Conservation (phyloP, 352 stramenopile species). For the Phytophthora tentaculata region DNA sequence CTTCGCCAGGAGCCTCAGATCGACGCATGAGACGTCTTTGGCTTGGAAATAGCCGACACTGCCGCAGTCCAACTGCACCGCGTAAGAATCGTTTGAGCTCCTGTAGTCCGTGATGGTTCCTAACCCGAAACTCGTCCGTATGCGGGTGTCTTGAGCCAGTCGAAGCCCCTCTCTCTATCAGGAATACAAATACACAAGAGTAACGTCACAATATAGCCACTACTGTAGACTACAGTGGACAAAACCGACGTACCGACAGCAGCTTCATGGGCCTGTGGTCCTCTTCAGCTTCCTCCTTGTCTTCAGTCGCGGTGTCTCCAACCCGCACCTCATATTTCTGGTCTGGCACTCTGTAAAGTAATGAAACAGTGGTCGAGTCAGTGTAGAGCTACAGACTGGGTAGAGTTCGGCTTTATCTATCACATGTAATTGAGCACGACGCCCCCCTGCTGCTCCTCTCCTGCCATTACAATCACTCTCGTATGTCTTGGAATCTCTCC, state of each 20-base stretch:
- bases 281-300: slow-evolving; percentile 1
- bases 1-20: slow-evolving; percentile 68
- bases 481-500: slow-evolving; percentile 69
- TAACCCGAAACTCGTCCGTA: slow-evolving; percentile 36
- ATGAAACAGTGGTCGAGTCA: not conserved
- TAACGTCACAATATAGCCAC: not conserved
- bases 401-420: not conserved
- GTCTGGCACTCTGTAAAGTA: slow-evolving; percentile 26
- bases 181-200: not conserved
- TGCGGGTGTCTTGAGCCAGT: slow-evolving; percentile 32
- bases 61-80: slow-evolving; percentile 40
- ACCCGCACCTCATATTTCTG: slow-evolving; percentile 40
- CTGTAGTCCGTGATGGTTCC: slow-evolving; percentile 32
- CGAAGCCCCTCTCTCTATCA: slow-evolving; percentile 38
- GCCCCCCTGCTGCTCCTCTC: slow-evolving; percentile 1
- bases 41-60: slow-evolving; percentile 46
- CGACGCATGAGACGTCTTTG: slow-evolving; percentile 62
- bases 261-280: slow-evolving; percentile 37
- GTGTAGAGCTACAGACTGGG: not conserved
- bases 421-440: slow-evolving; percentile 39
- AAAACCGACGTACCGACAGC: slow-evolving; percentile 41
- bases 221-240: not conserved
- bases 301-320: not conserved
- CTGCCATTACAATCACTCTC: slow-evolving; percentile 35
- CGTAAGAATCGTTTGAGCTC: slow-evolving; percentile 42